phyloP scores from a whole-genome alignment of 305 asterid species.

The Fraxinus latifolia region DNA sequence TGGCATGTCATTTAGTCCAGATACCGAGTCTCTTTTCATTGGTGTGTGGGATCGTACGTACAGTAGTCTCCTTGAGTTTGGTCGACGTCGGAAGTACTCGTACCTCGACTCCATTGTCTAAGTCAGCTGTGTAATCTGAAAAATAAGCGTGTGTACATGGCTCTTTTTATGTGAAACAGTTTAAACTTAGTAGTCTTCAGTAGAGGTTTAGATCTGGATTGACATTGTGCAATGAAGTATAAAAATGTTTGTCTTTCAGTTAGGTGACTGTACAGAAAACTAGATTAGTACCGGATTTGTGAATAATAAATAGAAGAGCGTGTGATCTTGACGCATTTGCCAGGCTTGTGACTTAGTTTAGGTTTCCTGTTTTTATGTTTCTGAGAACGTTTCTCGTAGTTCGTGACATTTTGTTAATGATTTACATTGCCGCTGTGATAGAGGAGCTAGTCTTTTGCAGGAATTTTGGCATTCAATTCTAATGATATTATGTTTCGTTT shows the following conservation, averaged over 20 bases:
- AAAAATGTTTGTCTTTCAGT: not conserved
- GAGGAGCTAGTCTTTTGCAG: not conserved
- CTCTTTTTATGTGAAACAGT: conserved; percentile 8
- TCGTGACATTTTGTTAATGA: not conserved
- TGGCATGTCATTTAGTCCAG: conserved; percentile 73
- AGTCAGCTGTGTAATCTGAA: conserved; percentile 14
- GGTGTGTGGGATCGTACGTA: conserved; percentile 75
- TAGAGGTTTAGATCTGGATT: conserved; percentile 26
- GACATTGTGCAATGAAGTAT: conserved; percentile 16
- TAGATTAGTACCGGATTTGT: not conserved
- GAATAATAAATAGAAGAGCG: not conserved
- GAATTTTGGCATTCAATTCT: not conserved
- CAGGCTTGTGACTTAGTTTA: not conserved
- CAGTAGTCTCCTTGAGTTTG: conserved; percentile 67
- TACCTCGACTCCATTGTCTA: conserved; percentile 52
- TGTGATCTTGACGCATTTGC: not conserved
- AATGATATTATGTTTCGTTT: not conserved
- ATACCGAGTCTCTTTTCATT: conserved; percentile 62
- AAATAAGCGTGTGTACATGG: not conserved
- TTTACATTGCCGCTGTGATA: not conserved
- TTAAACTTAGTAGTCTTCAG: conserved; percentile 13
- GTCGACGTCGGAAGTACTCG: conserved; percentile 52
- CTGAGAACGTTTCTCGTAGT: not conserved
- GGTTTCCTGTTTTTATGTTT: not conserved
- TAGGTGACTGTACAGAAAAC: conserved; percentile 13